Base-by-base conservation (phyloP, 2,329 filamentous ascomycete genomes). In the Zasmidium cellare region DNA sequence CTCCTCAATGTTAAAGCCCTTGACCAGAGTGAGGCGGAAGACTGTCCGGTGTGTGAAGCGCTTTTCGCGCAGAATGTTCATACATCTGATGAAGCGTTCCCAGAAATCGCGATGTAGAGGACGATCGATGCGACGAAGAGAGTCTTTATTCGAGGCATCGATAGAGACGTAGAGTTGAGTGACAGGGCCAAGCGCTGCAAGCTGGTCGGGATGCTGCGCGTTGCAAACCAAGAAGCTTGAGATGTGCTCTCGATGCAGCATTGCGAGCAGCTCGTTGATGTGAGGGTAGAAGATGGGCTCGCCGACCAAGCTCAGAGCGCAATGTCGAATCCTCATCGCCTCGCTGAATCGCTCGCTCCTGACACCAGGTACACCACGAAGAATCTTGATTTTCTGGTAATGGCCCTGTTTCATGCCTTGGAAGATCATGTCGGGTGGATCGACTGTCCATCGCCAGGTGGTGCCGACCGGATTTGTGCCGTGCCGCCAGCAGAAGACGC, bases 261-360 rank as follows among this genome's bases (percentile, higher is more conserved):
- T 84, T 11, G 79, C 82, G 1, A 96, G 80, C 69, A 97, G 92
- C 71, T 92, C 89, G 75, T 99, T 97, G 80, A 97, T 97, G 71
- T 96, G 87, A 9, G 94, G 94, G 74, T 97, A 97, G 78, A 97
- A 97, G 67, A 97, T 97, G n/a, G 93, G 93, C 75, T 99, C 93
- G 66, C 94, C 93, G 20, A 99, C 94, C 9, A 99, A 82, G 64
- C 87, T 91, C 47, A 99, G 80, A 0, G 94, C 94, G 73, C 93
- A 99, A 76, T 99, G 93, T 0, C 91, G 84, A 67, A 99, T 96
- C 45, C 87, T 84, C 88, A 97, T 91, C 0, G 92, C 93, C 77
- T 97, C 94, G 6, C 88, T 86, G 70, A 96, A 97, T 2, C 94
- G 84, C 75, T 97, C 93, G 1, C 92, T 90, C 11, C 93, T 85